Base-by-base conservation (phyloP, 495 filamentous ascomycete species). In the Immersiella caudata region DNA sequence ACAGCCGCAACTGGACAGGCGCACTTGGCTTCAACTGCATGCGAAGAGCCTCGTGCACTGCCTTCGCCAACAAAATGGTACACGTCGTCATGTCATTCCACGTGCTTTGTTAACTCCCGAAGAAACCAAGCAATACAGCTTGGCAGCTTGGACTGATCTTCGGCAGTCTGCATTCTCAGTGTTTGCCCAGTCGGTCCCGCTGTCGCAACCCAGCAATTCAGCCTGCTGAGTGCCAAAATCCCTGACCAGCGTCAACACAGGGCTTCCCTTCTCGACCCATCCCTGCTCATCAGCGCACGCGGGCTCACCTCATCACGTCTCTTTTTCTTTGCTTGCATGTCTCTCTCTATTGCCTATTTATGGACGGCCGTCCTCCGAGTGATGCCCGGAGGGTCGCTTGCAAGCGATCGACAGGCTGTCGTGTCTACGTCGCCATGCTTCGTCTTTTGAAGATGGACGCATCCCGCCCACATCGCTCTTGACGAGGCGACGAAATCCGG, bases 401-500 rank as follows among this genome's bases (percentile, higher is more conserved):
- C 36, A 26, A 36, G 49, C 25, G 61, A 63, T 63, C 61, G 27
- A 21, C 59, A 40, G 18, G 46, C n/a, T 63, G 61, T 20, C 46
- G 25, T 35, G 61, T 7, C 25, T 21, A 8, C 22, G 33, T 49
- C 60, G 18, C 7, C 21, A 49, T 62, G 60, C 60, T 14, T 29
- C n/a, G 36, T 18, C 12, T 36, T 12, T n/a, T 24, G 14, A 50
- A 27, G 24, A 63, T 14, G 18, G 8, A 14, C 33, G 33, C 52
- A 62, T 33, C 12, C 8, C 59, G 7, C 63, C 16, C 33, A 29
- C 20, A 35, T 46, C n/a, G 51, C 27, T 12, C 20, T 24, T 21
- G 51, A 65, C 63, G 33, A 57, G 29, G 6, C 22, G 25, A 22
- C 22, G 29, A 57, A 65, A 65, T 65, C 63, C 63, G 63, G 63